A percentile compares a stretch with the other conserved stretches of the same genome.
Evolutionary conservation across 2,329 filamentous ascomycete genomes (phyloP).

Genomic region (Leptographium flavum): DNA sequence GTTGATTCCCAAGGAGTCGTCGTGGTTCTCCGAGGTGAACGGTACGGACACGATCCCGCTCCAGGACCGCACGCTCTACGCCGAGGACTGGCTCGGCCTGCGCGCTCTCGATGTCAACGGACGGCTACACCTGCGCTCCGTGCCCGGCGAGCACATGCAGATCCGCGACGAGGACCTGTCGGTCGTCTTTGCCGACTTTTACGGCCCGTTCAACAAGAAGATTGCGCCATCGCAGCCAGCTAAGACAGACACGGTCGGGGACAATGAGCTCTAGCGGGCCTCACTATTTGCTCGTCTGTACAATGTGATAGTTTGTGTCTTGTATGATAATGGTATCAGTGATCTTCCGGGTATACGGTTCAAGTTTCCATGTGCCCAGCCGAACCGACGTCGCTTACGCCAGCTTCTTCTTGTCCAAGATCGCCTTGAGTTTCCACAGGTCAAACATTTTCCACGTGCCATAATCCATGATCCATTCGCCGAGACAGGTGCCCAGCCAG

Average conservation of each 20-base stretch:
- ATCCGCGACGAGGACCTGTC: constrained; percentile 52
- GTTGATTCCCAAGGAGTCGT: constrained; percentile 77
- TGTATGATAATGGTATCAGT: too few species aligned
- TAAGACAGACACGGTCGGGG: too few species aligned
- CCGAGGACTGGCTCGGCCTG: constrained; percentile 87
- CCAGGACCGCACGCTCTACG: constrained; percentile 58
- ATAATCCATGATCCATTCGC: constrained; percentile 24
- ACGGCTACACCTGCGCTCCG: constrained; percentile 59
- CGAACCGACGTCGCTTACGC: too few species aligned
- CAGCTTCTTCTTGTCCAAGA: constrained; percentile 14
- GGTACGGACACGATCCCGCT: constrained; percentile 52
- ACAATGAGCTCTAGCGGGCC: neutral
- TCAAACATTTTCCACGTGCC: constrained; percentile 20
- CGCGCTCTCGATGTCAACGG: constrained; percentile 65
- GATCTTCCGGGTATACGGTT: too few species aligned
- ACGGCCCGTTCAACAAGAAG: constrained; percentile 35
- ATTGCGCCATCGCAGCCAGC: constrained; percentile 13
- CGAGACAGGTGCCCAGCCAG: constrained; percentile 19
- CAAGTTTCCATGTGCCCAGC: too few species aligned
- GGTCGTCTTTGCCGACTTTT: constrained; percentile 52
- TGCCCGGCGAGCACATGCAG: constrained; percentile 72
- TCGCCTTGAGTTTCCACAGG: constrained; percentile 17
- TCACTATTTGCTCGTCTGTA: neutral
- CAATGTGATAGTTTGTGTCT: neutral
- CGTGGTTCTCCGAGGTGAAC: constrained; percentile 85